phyloP scores from a whole-genome alignment of 768 basidiomycete species.

The Xerocomus spinulosus region DNA sequence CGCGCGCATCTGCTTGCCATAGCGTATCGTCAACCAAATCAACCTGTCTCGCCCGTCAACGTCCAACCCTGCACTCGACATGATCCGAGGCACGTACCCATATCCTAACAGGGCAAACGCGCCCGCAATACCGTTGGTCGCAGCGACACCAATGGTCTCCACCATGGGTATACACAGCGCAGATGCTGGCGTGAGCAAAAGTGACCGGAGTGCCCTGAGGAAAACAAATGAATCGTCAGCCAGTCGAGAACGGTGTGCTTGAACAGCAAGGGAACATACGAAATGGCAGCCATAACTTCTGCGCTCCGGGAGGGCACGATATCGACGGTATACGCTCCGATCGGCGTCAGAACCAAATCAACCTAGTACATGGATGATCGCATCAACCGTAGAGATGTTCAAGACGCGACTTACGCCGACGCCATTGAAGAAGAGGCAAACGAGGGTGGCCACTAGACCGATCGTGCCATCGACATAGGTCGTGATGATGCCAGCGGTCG shows the following conservation, averaged over 20 bases:
- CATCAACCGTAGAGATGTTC: not conserved
- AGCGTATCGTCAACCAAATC: conserved; percentile 48
- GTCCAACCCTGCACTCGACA: not conserved
- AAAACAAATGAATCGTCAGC: not conserved
- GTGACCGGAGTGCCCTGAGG: conserved; percentile 20
- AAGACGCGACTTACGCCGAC: conserved; percentile 45
- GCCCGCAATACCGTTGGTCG: conserved; percentile 46
- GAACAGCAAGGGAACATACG: conserved; percentile 35
- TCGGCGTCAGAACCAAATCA: conserved; percentile 52
- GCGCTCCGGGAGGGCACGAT: conserved; percentile 57
- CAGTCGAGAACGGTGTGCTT: not conserved
- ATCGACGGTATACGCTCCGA: conserved; percentile 56
- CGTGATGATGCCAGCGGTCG: conserved; percentile 47
- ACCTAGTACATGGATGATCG: conserved; percentile 34
- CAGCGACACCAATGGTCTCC: conserved; percentile 45
- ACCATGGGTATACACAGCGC: conserved; percentile 38
- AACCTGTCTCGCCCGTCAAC: conserved; percentile 34
- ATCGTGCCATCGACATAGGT: conserved; percentile 44
- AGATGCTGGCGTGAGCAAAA: conserved; percentile 14
- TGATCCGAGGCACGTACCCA: conserved; percentile 36
- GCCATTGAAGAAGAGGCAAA: conserved; percentile 60
- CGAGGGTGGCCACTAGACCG: conserved; percentile 48
- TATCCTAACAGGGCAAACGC: conserved; percentile 47
- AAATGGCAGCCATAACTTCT: conserved; percentile 54
- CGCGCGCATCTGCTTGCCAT: conserved; percentile 53